Percentiles rank a stretch among this genome's conserved stretches.
phyloP scores from a whole-genome alignment of 768 basidiomycete species.

The Russula brevipes region DNA sequence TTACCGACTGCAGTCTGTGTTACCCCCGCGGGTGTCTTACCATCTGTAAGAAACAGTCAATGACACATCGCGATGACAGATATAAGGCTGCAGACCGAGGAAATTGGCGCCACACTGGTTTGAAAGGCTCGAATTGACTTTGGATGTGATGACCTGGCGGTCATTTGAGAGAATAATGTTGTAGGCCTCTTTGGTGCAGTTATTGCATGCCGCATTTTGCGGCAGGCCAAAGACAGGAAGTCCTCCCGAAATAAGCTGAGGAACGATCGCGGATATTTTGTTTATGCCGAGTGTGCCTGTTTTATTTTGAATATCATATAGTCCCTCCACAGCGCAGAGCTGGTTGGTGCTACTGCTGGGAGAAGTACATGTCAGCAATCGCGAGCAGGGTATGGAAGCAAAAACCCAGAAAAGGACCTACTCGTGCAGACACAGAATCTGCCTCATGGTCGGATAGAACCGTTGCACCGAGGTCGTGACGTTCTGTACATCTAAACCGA shows the following conservation, averaged over 20 bases:
- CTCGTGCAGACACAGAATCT: conserved; percentile 61
- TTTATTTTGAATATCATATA: conserved; percentile 46
- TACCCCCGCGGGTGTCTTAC: conserved; percentile 28
- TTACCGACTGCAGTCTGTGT: conserved; percentile 25
- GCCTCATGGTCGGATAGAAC: conserved; percentile 52
- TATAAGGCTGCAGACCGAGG: conserved; percentile 26
- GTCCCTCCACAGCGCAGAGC: conserved; percentile 54
- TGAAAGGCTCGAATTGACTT: conserved; percentile 22
- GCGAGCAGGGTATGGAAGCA: not conserved
- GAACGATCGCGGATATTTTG: not conserved
- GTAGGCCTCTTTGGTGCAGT: conserved; percentile 34
- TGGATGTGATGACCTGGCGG: conserved; percentile 26
- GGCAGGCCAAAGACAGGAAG: conserved; percentile 24
- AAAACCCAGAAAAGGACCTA: conserved; percentile 34
- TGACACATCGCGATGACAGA: not conserved
- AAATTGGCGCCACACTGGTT: conserved; percentile 32
- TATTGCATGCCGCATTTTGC: conserved; percentile 31
- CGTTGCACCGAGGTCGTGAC: conserved; percentile 41
- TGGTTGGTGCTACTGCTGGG: conserved; percentile 35
- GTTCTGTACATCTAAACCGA: conserved; percentile 23
- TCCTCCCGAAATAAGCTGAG: conserved; percentile 14
- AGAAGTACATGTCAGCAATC: not conserved
- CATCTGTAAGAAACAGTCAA: conserved; percentile 27
- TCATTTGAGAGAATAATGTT: conserved; percentile 28
- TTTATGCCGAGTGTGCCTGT: conserved; percentile 11